Evolutionary conservation across 495 filamentous ascomycete species (phyloP).

Genomic region (Cercophora samala): DNA sequence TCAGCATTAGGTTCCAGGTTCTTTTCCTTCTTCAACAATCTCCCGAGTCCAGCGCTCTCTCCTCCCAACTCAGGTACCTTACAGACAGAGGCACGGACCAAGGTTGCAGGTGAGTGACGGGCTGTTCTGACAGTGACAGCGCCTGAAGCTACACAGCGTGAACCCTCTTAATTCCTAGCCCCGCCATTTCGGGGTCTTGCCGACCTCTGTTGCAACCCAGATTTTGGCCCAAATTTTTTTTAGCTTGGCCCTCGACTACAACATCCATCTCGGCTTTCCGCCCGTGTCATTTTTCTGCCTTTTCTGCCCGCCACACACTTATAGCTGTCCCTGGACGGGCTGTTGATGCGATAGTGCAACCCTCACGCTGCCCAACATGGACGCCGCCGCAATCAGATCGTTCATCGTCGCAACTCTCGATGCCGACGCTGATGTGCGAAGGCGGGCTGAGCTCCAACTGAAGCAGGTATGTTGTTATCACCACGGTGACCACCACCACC

Average conservation of each 20-base stretch:
- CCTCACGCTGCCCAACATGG: conserved; percentile 58
- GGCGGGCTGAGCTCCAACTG: conserved; percentile 85
- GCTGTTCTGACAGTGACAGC: conserved; percentile 15
- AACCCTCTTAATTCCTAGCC: conserved; percentile 22
- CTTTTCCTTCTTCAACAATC: not conserved
- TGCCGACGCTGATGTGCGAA: conserved; percentile 76
- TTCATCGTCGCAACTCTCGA: conserved; percentile 86
- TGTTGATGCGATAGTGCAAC: conserved; percentile 33
- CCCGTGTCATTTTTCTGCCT: conserved; percentile 10
- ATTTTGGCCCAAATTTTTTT: conserved; percentile 42
- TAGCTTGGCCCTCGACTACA: conserved; percentile 24
- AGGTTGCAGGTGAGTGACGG: conserved; percentile 1
- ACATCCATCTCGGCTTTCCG: conserved; percentile 25
- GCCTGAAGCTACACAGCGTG: conserved; percentile 20
- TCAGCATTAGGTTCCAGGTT: no score
- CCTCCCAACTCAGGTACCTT: not conserved
- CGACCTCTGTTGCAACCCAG: conserved; percentile 18
- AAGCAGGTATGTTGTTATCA: conserved; percentile 72
- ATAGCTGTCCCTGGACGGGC: conserved; percentile 15
- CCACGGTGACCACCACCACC: not conserved
- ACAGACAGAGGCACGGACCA: not conserved
- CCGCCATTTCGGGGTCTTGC: conserved; percentile 27
- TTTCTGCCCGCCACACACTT: conserved; percentile 16
- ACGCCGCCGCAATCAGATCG: conserved; percentile 78
- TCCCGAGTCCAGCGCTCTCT: not conserved